Base-by-base conservation (phyloP, 2,329 filamentous ascomycete genomes). In the Pseudocercospora macadamiae region DNA sequence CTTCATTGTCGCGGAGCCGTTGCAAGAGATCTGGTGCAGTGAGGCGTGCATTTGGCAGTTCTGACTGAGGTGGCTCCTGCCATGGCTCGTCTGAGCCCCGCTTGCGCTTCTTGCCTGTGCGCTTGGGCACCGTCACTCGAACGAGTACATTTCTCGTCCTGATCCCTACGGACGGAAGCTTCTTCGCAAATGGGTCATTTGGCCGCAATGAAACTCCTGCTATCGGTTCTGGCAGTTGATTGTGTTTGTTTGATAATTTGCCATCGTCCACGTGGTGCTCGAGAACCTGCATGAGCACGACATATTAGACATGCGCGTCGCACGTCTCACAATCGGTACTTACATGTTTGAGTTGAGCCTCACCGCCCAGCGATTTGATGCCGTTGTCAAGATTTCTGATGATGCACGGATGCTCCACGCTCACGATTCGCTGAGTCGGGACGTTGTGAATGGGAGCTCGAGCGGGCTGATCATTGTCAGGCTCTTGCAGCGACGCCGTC, bases 51-150 rank as follows among this genome's bases (percentile, higher is more conserved):
- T 57, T 51, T 26, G 34, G n/a, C 19, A 21, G 52, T 25, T 39
- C 51, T 39, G 58, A 47, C 5, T 54, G 30, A n/a, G 52, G 25
- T 7, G 53, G 16, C 18, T 61, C 56, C 10, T 58, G 37, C 54
- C 69, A 75, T 0, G 88, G 86, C 3, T 81, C 88, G 55, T 87
- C 73, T 4, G 86, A 86, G n/a, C 91, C 92, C 66, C 88, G 82
- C 77, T 93, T 96, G 59, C 93, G 85, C 75, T 90, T 96, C 60
- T 91, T 85, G 2, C 93, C 93, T 2, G 92, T 97, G 56, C 91
- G 82, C 73, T 88, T 95, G 0, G 95, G 93, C 1, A 97, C 86
- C 0, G 89, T 92, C 55, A 99, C 82, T 72, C 92, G 93, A 54
- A 99, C 80, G 18, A 97, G 82, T 18, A 97, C 78, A 70, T 97